Percentiles rank a stretch among this genome's conserved stretches.
These are phyloP conservation scores for Hymenoscyphus scutula DNA, from an alignment of 2,329 filamentous ascomycete species.

Conservation along the genomic window DNA sequence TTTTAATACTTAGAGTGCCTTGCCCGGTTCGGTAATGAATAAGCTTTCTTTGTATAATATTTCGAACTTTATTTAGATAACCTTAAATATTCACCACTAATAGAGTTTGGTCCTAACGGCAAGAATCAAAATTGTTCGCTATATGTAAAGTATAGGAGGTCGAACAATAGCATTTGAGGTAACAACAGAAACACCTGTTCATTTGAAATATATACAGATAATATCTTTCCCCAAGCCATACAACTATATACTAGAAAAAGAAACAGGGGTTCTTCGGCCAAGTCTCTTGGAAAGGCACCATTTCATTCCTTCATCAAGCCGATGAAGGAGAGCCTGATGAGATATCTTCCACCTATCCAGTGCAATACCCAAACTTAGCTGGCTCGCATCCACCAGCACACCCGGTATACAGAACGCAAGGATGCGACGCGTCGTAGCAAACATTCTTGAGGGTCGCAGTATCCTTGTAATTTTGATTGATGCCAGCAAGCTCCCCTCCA, in stretches of 20 bases:
- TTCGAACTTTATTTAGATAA: too few relatives aligned
- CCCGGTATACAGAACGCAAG: not conserved
- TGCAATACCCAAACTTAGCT: not conserved
- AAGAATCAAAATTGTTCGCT: too few relatives aligned
- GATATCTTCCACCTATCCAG: not conserved
- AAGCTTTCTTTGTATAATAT: too few relatives aligned
- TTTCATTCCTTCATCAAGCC: not conserved
- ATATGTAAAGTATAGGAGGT: too few relatives aligned
- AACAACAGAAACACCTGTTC: too few relatives aligned
- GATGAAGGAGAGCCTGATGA: not conserved
- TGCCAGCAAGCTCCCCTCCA: not conserved
- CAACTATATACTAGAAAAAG: not conserved
- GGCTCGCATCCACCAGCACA: conserved; percentile 3
- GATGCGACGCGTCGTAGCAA: not conserved
- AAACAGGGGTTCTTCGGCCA: not conserved
- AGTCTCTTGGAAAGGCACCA: not conserved
- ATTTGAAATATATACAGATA: not conserved
- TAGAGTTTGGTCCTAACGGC: too few relatives aligned
- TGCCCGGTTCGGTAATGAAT: too few relatives aligned
- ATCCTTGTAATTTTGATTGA: not conserved
- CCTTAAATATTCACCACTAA: too few relatives aligned
- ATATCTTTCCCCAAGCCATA: not conserved
- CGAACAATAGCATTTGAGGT: too few relatives aligned
- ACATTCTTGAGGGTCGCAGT: conserved; percentile 1
- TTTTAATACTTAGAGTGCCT: too few relatives aligned